These are phyloP conservation scores for Thraustotheca clavata DNA, from an alignment of 352 stramenopile genomes.

Conservation along the genomic window DNA sequence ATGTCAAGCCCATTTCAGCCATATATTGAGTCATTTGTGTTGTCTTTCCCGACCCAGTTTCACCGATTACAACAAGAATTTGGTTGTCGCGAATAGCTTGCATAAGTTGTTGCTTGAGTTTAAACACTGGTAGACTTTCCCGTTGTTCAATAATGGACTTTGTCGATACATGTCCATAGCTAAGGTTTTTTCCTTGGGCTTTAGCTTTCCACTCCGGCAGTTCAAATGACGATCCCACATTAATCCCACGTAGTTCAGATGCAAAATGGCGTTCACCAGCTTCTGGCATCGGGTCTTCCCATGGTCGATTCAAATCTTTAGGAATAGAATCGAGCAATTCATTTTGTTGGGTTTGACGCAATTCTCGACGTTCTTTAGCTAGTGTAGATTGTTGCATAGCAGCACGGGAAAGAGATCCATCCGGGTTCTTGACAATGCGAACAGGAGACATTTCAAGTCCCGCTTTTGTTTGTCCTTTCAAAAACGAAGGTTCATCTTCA, in stretches of 20 bases:
- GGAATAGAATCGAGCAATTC: constrained; percentile 95
- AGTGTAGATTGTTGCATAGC: constrained; percentile 95
- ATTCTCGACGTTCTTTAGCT: constrained; percentile 95
- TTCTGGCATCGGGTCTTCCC: constrained; percentile 98
- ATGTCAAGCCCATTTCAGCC: constrained; percentile 95
- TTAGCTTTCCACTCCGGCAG: constrained; percentile 98
- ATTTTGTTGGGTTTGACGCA: constrained; percentile 96
- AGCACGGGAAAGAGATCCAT: constrained; percentile 95
- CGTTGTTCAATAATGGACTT: constrained; percentile 95
- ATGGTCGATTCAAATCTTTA: constrained; percentile 97
- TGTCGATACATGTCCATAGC: constrained; percentile 94
- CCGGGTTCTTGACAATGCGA: constrained; percentile 99
- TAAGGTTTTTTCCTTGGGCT: constrained; percentile 93
- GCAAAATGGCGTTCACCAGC: constrained; percentile 96
- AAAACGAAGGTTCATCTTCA: constrained; percentile 95
- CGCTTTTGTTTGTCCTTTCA: constrained; percentile 90
- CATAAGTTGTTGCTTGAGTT: constrained; percentile 94
- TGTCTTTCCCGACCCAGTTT: constrained; percentile 98
- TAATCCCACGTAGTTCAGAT: constrained; percentile 90
- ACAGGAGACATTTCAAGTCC: constrained; percentile 91
- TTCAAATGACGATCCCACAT: constrained; percentile 85
- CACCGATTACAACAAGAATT: constrained; percentile 97
- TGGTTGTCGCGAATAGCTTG: constrained; percentile 93
- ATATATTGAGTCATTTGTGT: constrained; percentile 99
- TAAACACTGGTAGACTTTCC: constrained; percentile 94